Evolutionary conservation across 306 rosid genomes (phyloP).

Genomic region (Sechiopsis laciniata): DNA sequence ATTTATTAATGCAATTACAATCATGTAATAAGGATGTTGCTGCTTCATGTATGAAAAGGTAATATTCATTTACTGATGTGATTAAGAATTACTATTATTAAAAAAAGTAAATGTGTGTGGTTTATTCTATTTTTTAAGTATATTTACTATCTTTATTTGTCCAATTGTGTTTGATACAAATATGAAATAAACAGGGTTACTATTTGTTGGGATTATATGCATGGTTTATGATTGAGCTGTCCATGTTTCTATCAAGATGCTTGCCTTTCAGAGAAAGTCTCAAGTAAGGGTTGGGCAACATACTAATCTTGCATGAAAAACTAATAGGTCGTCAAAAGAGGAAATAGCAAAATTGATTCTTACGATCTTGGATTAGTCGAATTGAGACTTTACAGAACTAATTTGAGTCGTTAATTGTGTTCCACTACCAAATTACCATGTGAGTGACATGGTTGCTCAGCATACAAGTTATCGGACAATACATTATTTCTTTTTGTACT

Average conservation of each 20-base stretch:
- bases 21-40: slow-evolving; percentile 38
- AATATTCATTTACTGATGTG: neutral
- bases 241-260: slow-evolving; percentile 5
- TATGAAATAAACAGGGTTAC: neutral
- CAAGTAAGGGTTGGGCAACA: neutral
- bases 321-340: neutral
- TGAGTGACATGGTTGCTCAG: neutral
- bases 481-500: neutral
- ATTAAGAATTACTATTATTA: neutral
- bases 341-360: neutral
- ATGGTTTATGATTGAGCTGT: neutral
- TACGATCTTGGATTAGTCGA: neutral
- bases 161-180: neutral
- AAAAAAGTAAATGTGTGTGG: neutral
- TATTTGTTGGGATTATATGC: neutral
- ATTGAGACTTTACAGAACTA: neutral
- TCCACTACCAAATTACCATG: neutral
- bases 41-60: slow-evolving; percentile 39
- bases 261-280: neutral
- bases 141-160: neutral
- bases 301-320: neutral
- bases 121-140: neutral
- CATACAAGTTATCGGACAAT: neutral
- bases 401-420: neutral
- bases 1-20: slow-evolving; percentile 29